phyloP scores from a whole-genome alignment of 306 rosid genomes.

The Gillenia trifoliata region DNA sequence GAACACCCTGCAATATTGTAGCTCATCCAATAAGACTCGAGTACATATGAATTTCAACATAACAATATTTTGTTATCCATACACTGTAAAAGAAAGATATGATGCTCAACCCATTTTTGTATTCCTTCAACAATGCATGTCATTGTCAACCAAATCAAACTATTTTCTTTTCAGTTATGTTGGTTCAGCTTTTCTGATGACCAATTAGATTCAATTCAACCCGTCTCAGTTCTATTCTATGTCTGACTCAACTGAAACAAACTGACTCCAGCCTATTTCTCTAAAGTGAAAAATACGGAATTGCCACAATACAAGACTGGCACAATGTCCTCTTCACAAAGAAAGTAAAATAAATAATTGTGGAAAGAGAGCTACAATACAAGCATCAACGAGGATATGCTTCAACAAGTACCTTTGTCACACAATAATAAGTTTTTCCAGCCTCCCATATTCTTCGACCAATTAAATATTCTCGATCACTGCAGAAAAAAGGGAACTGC shows the following conservation, averaged over 20 bases:
- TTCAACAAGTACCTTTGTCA: conserved; percentile 68
- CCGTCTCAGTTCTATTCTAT: neutral
- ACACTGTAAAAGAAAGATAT: neutral
- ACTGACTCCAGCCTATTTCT: neutral
- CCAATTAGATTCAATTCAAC: neutral
- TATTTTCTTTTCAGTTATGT: neutral
- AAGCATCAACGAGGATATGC: neutral
- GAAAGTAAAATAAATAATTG: conserved; percentile 15
- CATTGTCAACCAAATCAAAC: neutral
- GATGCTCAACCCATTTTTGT: neutral
- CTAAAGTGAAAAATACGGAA: neutral
- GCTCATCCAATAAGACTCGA: conserved; percentile 17
- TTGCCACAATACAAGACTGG: neutral
- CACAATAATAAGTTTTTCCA: conserved; percentile 81
- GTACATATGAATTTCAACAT: neutral
- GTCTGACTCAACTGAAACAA: neutral
- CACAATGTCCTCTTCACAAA: neutral
- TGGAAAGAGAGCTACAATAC: conserved; percentile 6
- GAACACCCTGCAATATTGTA: conserved; percentile 64
- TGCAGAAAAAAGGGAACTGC: conserved; percentile 99
- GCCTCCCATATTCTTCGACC: conserved; percentile 99
- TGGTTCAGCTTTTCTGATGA: neutral
- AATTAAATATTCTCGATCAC: conserved; percentile 93
- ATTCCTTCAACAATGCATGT: neutral
- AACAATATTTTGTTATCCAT: no score